These are phyloP conservation scores for Atkinsonella hypoxylon DNA, from an alignment of 2,329 filamentous ascomycete genomes.

Conservation along the genomic window DNA sequence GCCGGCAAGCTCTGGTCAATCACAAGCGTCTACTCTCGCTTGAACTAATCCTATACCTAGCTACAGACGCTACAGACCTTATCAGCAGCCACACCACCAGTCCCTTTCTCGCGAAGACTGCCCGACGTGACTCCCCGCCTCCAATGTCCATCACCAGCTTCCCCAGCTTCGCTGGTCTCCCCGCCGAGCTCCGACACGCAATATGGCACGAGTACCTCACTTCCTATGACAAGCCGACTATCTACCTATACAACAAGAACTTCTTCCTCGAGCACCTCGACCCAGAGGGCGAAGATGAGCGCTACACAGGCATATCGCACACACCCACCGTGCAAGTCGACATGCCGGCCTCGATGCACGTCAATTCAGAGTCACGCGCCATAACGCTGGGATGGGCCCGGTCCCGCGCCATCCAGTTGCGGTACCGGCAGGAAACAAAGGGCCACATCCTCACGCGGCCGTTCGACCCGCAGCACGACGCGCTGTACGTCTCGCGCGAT, in stretches of 20 bases:
- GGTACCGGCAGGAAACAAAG: not conserved
- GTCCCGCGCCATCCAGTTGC: constrained; percentile 2
- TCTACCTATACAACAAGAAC: constrained; percentile 11
- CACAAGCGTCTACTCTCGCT: no score
- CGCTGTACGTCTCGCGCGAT: constrained; percentile 6
- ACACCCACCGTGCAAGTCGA: constrained; percentile 9
- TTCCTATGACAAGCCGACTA: constrained; percentile 6
- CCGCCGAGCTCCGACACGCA: constrained; percentile 14
- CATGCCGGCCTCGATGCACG: constrained; percentile 8
- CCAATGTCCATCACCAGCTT: constrained; percentile 8
- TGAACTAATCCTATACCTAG: no score
- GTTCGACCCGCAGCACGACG: constrained; percentile 2
- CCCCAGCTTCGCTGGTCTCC: constrained; percentile 12
- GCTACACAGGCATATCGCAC: constrained; percentile 3
- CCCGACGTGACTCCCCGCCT: no score
- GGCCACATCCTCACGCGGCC: constrained; percentile 3
- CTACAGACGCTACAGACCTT: no score
- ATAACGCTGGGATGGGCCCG: constrained; percentile 10
- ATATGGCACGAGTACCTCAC: constrained; percentile 14
- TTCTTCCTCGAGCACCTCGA: constrained; percentile 8
- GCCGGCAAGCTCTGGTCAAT: no score
- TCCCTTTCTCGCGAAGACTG: no score
- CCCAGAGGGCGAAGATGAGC: constrained; percentile 1
- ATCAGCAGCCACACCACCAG: no score
- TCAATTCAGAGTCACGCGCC: constrained; percentile 14